Conservation (phyloP, 2,329 filamentous ascomycete genomes). For the Aspergillus bombycis region DNA sequence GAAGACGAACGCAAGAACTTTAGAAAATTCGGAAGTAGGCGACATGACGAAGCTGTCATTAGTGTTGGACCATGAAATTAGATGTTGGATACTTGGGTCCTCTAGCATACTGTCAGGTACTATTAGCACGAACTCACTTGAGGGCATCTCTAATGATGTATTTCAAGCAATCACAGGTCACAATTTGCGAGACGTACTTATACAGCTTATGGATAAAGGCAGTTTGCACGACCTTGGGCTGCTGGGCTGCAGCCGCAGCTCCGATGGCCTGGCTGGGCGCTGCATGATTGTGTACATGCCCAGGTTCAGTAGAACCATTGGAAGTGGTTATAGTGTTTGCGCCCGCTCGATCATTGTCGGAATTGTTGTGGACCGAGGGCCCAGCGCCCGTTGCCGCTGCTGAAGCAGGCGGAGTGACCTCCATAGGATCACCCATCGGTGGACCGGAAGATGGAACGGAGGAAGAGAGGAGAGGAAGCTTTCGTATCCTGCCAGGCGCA, state of each 20-base stretch:
- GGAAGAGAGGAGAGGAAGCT: slow-evolving; percentile 56
- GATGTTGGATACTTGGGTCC: slow-evolving; percentile 86
- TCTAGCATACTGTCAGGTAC: slow-evolving; percentile 81
- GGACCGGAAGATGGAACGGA: slow-evolving; percentile 46
- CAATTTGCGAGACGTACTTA: slow-evolving; percentile 66
- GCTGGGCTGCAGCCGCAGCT: slow-evolving; percentile 67
- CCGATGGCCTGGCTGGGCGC: slow-evolving; percentile 39
- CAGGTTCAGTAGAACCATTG: slow-evolving; percentile 38
- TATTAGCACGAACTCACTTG: slow-evolving; percentile 20
- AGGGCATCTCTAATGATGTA: not conserved
- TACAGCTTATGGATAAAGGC: slow-evolving; percentile 99
- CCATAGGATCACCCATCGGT: slow-evolving; percentile 57
- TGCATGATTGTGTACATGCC: slow-evolving; percentile 31
- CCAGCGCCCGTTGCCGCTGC: slow-evolving; percentile 47
- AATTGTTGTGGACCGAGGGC: slow-evolving; percentile 52
- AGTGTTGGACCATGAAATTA: slow-evolving; percentile 93
- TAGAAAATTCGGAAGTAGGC: slow-evolving; percentile 94
- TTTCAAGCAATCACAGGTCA: not conserved
- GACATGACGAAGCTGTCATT: slow-evolving; percentile 99
- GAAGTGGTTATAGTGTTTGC: slow-evolving; percentile 34
- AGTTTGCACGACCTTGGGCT: slow-evolving; percentile 96
- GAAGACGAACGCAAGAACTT: slow-evolving; percentile 86
- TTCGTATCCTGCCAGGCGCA: slow-evolving; percentile 52
- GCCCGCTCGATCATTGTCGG: slow-evolving; percentile 50
- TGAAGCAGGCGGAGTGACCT: slow-evolving; percentile 54